Evolutionary conservation across 192 early-diverging fungal species (phyloP).

Genomic region (Phycomyces nitens): DNA sequence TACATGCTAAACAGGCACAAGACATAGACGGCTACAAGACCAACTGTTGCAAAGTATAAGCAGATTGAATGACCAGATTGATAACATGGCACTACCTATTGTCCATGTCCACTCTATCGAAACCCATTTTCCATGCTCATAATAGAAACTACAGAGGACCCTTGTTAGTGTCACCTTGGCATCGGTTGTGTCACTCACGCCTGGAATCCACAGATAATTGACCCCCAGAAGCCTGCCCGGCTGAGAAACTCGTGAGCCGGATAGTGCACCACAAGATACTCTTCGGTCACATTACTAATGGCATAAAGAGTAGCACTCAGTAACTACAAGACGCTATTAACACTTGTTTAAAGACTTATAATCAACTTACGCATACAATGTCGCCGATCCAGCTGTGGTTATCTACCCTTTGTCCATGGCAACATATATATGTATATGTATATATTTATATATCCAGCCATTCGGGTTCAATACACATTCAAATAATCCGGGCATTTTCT

Average conservation of each 20-base stretch:
- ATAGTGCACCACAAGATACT: slow-evolving; percentile 23
- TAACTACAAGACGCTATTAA: slow-evolving; percentile 15
- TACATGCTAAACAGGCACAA: slow-evolving; percentile 26
- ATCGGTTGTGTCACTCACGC: slow-evolving; percentile 19
- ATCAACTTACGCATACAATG: slow-evolving; percentile 22
- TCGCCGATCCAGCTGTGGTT: slow-evolving; percentile 35
- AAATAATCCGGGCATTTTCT: too few relatives aligned
- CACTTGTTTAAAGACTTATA: background rate
- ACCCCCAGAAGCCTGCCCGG: slow-evolving; percentile 16
- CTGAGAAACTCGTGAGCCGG: slow-evolving; percentile 17
- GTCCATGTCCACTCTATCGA: slow-evolving; percentile 15
- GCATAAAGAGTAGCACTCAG: slow-evolving; percentile 29
- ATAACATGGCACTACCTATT: slow-evolving; percentile 9
- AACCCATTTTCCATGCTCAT: slow-evolving; percentile 14
- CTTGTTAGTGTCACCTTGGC: background rate
- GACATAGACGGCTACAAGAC: slow-evolving; percentile 18
- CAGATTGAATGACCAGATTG: background rate
- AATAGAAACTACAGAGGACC: slow-evolving; percentile 6
- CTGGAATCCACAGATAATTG: slow-evolving; percentile 16
- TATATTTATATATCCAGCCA: too few relatives aligned
- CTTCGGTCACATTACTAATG: slow-evolving; percentile 27
- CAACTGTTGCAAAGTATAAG: slow-evolving; percentile 3
- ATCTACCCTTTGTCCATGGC: background rate
- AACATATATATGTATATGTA: background rate
- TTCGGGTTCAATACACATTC: too few relatives aligned